Evolutionary conservation across 345 rosid genomes (phyloP), one percentile per base, ranked within the genome.

Genomic region (Gossypium sturtianum): DNA sequence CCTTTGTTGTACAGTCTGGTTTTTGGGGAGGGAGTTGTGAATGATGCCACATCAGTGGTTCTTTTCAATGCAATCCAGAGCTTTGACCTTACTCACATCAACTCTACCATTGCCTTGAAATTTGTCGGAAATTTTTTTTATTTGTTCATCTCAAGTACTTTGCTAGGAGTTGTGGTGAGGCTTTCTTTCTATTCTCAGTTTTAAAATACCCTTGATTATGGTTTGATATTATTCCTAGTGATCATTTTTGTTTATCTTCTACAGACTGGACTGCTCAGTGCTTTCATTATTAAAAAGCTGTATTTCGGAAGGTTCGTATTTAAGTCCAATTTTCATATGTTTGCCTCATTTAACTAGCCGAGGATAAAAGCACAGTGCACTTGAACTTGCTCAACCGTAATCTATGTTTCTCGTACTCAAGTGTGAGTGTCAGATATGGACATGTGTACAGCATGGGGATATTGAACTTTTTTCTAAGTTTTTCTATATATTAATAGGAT

Each of bases 21-120:
- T 58, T 94, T 94, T 25, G 98, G 98, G 68, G 97, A 94, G 84
- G 97, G 98, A 65, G 98, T 94, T 27, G 98, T 94, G 25, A 94
- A 94, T 45, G 97, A 94, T 81, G 98, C 98, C 22, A 94, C 98
- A 66, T 92, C 98, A 9, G 97, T 94, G 22, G 98, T 94, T 79
- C 97, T 94, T 65, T 94, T 94, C 85, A 89, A 94, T 53, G 98
- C 96, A 1, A 89, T 94, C 79, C 98, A 92, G 78, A 91, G 84
- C 73, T 87, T 93, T 54, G 98, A 94, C 74, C 89, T 94, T 57
- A 79, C 91, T 63, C 80, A 87, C 76, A 87, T 89, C 75, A 82
- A 82, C 80, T 81, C 97, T 27, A 61, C 77, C 68, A 78, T 81
- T 44, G 90, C 85, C 59, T 56, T 85, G 64, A 81, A 92, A 66